Percentiles rank a stretch among this genome's conserved stretches.
Conservation (phyloP, 352 stramenopile species). For the Thraustochytrium sp. region DNA sequence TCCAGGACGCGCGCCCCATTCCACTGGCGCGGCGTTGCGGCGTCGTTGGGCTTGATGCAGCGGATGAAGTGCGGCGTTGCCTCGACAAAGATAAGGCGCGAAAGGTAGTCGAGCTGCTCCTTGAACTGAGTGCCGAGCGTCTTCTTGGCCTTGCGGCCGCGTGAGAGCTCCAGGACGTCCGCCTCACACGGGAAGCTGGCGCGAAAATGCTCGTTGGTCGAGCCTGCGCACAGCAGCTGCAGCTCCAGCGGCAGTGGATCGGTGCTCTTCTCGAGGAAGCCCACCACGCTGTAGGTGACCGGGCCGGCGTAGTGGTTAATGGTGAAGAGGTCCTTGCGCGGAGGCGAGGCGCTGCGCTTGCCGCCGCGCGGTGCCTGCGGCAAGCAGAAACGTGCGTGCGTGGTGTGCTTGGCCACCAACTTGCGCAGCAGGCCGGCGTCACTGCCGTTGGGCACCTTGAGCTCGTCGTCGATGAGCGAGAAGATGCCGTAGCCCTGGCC, state of each 20-base stretch:
- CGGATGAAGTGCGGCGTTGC: constrained; percentile 94
- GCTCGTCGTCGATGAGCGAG: constrained; percentile 90
- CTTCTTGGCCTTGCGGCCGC: constrained; percentile 28
- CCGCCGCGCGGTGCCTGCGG: neutral
- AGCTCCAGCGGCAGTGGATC: constrained; percentile 77
- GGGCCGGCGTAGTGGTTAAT: constrained; percentile 79
- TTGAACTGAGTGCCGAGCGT: constrained; percentile 60
- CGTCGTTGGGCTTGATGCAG: constrained; percentile 97
- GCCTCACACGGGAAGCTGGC: neutral
- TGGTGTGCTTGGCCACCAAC: constrained; percentile 48
- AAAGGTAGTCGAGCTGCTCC: constrained; percentile 52
- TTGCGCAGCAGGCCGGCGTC: constrained; percentile 85
- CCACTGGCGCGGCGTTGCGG: constrained; percentile 56
- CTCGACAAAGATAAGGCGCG: constrained; percentile 73
- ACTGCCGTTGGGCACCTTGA: constrained; percentile 77
- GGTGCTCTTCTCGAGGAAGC: constrained; percentile 82
- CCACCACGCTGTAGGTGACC: constrained; percentile 79
- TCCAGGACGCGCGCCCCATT: constrained; percentile 48
- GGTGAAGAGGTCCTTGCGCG: constrained; percentile 58
- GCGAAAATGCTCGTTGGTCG: constrained; percentile 42
- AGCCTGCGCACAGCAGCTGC: constrained; percentile 57
- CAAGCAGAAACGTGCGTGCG: neutral
- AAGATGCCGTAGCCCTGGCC: constrained; percentile 66
- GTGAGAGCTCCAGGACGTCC: neutral
- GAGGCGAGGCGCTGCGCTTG: neutral